Base-by-base conservation (phyloP, 805 yeast genomes). In the Nematodospora valgi region DNA sequence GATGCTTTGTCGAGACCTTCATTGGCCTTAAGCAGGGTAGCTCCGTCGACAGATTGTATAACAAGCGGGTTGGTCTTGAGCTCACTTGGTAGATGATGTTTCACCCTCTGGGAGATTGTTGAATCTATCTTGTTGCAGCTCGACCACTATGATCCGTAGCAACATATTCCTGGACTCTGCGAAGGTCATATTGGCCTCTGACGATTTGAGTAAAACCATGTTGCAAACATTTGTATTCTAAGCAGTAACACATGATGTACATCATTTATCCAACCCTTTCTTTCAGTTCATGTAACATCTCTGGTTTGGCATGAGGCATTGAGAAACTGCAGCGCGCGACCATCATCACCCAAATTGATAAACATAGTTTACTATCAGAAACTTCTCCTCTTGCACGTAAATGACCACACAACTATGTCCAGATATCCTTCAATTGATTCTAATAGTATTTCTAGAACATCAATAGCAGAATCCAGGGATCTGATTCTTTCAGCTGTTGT, bases 151-250 rank as follows among this genome's bases (percentile, higher is more conserved):
- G 65, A 62, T 62, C 62, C 74, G 81, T 67, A 71, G 95, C 96
- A 78, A 91, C 95, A 91, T 91, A 91, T 91, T 91, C 98, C 98
- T 91, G 84, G 75, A 87, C 96, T 79, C 91, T 89, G 82, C 94
- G 95, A 74, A 84, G 85, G 82, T 79, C 84, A 72, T 56, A 34
- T 76, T 68, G 93, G 80, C 94, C 79, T 54, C 73, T 91, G 78
- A 81, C 82, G 95, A 93, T 80, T 86, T 86, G 96, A 91, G 98
- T 88, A 86, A 86, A 89, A 89, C 98, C 98, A 89, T 91, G 95
- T 87, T 80, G 97, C 95, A 70, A 61, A 91, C 97, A 91, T 80
- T 52, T 58, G n/a, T n/a, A n/a, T n/a, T n/a, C n/a, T n/a, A n/a
- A n/a, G n/a, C n/a, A n/a, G n/a, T n/a, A n/a, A n/a, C n/a, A n/a